Percentiles rank a stretch among this genome's conserved stretches.
Evolutionary conservation across 495 filamentous ascomycete species (phyloP).

Genomic region (Hyaloscypha hepaticicola): DNA sequence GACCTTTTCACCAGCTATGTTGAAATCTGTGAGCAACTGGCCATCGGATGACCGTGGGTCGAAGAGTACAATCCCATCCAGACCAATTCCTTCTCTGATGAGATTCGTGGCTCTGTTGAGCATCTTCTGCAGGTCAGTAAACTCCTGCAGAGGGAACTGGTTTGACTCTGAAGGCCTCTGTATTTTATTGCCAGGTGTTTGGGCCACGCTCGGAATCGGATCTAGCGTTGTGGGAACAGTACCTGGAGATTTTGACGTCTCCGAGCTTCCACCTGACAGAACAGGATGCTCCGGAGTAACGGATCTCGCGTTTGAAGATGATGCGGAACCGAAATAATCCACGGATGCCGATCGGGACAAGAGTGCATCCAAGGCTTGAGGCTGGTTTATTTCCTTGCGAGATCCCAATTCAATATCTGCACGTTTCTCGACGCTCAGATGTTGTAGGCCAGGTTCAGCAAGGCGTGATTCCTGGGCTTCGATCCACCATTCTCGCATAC

Average conservation of each 20-base stretch:
- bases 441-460: background rate
- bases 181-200: no score
- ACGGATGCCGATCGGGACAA: background rate
- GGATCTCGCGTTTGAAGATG: background rate
- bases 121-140: background rate
- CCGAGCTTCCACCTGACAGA: background rate
- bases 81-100: conserved; percentile 9
- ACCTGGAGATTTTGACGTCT: background rate
- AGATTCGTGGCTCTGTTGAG: conserved; percentile 5
- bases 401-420: conserved; percentile 6
- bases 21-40: background rate
- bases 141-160: background rate
- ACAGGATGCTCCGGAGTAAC: background rate
- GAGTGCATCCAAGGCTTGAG: background rate
- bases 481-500: conserved; percentile 9
- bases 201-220: no score
- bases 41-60: conserved; percentile 3
- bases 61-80: conserved; percentile 5
- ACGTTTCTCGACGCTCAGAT: conserved; percentile 4
- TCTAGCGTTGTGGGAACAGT: background rate
- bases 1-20: background rate
- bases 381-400: background rate
- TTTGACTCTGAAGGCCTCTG: background rate
- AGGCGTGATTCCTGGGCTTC: conserved; percentile 10
- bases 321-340: background rate